Conservation (phyloP, 2,329 filamentous ascomycete genomes). For the Domatiomyces catenatus region DNA sequence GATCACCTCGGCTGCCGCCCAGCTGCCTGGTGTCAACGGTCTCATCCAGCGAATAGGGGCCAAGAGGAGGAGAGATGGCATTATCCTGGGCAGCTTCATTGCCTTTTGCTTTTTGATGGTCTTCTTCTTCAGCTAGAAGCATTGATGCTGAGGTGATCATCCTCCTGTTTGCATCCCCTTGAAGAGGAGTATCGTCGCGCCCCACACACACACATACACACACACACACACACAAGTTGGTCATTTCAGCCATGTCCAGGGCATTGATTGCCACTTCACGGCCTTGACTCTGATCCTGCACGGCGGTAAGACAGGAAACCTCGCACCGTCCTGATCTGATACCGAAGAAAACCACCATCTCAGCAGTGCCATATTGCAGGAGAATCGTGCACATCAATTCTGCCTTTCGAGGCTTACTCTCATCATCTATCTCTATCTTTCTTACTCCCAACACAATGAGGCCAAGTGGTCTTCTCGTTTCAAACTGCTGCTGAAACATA, state of each 20-base stretch:
- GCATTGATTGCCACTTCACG: not conserved
- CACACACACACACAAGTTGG: not conserved
- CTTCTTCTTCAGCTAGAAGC: slow-evolving; percentile 35
- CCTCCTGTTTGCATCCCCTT: not conserved
- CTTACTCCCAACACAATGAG: not conserved
- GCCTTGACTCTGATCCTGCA: not conserved
- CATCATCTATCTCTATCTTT: not conserved
- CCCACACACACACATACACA: too few relatives aligned
- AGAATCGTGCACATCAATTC: not conserved
- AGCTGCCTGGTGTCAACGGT: slow-evolving; percentile 83
- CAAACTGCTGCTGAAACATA: too few relatives aligned
- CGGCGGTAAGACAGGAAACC: not conserved
- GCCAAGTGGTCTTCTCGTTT: too few relatives aligned
- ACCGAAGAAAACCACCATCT: not conserved
- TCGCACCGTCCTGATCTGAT: too few relatives aligned
- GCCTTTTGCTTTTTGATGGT: slow-evolving; percentile 81
- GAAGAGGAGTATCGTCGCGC: not conserved
- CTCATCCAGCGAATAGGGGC: slow-evolving; percentile 84
- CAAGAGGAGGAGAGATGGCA: slow-evolving; percentile 85
- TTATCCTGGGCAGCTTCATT: slow-evolving; percentile 84
- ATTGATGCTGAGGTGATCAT: too few relatives aligned
- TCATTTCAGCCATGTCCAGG: not conserved
- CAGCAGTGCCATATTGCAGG: not conserved
- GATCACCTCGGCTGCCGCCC: slow-evolving; percentile 75
- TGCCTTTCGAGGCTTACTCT: not conserved